These are phyloP conservation scores for Populus simonii DNA, from an alignment of 345 rosid genomes.

Conservation along the genomic window DNA sequence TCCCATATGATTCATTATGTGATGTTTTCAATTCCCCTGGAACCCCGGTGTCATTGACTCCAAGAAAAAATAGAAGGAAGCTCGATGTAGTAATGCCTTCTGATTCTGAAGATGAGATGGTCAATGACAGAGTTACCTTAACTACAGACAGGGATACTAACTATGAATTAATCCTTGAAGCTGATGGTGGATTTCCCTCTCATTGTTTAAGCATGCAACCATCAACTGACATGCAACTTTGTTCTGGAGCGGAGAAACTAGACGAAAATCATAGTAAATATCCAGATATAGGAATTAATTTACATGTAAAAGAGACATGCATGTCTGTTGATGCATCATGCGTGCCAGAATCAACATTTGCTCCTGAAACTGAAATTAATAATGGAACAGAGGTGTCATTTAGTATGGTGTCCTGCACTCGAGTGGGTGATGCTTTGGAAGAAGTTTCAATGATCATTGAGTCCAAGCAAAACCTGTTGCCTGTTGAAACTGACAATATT, in stretches of 20 bases:
- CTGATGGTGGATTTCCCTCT: constrained; percentile 24
- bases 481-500: constrained; percentile 27
- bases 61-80: constrained; percentile 41
- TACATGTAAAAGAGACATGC: constrained; percentile 31
- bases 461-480: constrained; percentile 23
- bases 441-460: constrained; percentile 49
- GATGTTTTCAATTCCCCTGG: constrained; percentile 42
- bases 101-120: constrained; percentile 75
- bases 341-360: constrained; percentile 82
- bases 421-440: constrained; percentile 35
- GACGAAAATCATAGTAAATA: constrained; percentile 30
- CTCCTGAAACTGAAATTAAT: constrained; percentile 72
- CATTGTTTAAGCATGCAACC: constrained; percentile 32
- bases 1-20: constrained; percentile 26
- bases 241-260: constrained; percentile 25
- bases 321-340: constrained; percentile 56
- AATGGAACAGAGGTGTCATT: constrained; percentile 44
- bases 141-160: constrained; percentile 24
- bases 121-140: constrained; percentile 18
- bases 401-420: constrained; percentile 36
- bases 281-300: constrained; percentile 34
- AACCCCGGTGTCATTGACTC: constrained; percentile 41
- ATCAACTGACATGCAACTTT: constrained; percentile 28
- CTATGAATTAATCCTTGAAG: constrained; percentile 27
- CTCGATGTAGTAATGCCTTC: constrained; percentile 58